phyloP scores from a whole-genome alignment of 2,329 filamentous ascomycete species.

The Plectosphaerella plurivora region DNA sequence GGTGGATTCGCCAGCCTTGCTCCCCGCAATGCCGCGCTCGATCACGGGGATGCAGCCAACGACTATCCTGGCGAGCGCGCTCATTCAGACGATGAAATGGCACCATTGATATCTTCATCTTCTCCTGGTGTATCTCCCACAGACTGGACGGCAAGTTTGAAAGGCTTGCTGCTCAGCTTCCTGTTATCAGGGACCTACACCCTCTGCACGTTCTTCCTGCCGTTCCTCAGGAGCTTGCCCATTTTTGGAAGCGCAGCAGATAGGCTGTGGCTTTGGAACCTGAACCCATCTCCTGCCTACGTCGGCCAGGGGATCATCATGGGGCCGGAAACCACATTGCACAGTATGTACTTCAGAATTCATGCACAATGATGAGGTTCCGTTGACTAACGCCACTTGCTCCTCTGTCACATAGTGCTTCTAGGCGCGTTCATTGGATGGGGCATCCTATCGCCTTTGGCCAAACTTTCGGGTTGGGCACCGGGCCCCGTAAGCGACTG shows the following conservation, averaged over 20 bases:
- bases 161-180: conserved; percentile 53
- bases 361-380: not conserved
- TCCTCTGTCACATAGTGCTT: conserved; percentile 48
- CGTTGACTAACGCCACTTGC: not conserved
- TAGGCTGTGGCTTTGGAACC: conserved; percentile 83
- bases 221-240: conserved; percentile 78
- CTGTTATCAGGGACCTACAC: conserved; percentile 63
- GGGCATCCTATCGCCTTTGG: conserved; percentile 84
- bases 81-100: no score
- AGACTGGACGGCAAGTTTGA: conserved; percentile 44
- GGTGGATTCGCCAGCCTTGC: conserved; percentile 40
- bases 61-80: no score
- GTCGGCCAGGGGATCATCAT: conserved; percentile 98
- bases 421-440: conserved; percentile 85
- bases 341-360: conserved; percentile 40
- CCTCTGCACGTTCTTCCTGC: conserved; percentile 83
- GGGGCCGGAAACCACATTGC: conserved; percentile 89
- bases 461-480: conserved; percentile 84
- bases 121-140: not conserved
- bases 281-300: conserved; percentile 96
- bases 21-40: conserved; percentile 10
- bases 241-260: conserved; percentile 75
- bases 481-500: conserved; percentile 82
- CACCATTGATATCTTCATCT: no score
- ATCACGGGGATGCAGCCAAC: no score